Base-by-base conservation (phyloP, 352 stramenopile species). In the Globisporangium echinulatum region DNA sequence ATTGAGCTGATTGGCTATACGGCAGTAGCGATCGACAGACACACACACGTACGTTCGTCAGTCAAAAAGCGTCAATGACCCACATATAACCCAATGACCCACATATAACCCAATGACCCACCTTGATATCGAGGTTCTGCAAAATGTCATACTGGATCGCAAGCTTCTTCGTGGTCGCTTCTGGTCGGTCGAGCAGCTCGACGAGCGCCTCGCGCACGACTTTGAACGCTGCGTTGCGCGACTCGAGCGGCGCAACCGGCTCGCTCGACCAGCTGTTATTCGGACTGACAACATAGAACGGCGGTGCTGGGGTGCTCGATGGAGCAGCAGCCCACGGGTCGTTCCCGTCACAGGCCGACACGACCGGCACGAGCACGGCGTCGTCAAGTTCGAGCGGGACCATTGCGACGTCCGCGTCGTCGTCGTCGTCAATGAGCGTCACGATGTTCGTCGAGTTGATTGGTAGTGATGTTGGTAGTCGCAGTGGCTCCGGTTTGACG, bases 81-180 rank as follows among this genome's bases (percentile, higher is more conserved):
- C 46, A 71, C 67, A 33, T 2, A 43, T n/a, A 13, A 17, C 10
- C 38, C 10, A 56, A 39, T 7, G 19, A 10, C 56, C 36, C 46
- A 71, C 67, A 33, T 3, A 44, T n/a, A 13, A 17, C 10, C 38
- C 11, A 56, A 39, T 7, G 19, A 10, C 56, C 36, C 46, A 71
- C 67, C 54, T 78, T 79, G 42, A 87, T 75, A 54, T 87, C 77
- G 7, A 65, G 52, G 49, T 91, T 89, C 7, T 60, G 53, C n/a
- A 91, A 66, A 38, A 88, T 62, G 42, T 83, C 76, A 42, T 80
- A 82, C 33, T 88, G 77, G 40, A 87, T 62, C 36, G 69, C 54
- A 42, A 66, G 75, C 58, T 82, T 87, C 44, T 72, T 69, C 1
- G 13, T 48, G 19, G 42, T 67, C 33, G 72, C 70, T 51, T 87